phyloP scores from a whole-genome alignment of 257 asterid genomes.

The Anisodus tanguticus region DNA sequence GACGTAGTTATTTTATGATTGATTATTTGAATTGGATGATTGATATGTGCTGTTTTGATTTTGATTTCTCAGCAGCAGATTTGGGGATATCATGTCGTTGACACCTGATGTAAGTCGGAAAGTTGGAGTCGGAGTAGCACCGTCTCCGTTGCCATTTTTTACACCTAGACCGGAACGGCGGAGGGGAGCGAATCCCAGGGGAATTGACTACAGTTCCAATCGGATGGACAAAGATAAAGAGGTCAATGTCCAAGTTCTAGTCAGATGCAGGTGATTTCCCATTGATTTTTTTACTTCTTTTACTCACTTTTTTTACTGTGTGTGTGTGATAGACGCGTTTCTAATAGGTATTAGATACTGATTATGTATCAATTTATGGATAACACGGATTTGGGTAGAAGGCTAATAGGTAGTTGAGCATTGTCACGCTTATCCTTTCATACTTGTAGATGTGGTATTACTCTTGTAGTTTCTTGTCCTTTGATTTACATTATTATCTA shows the following conservation, averaged over 20 bases:
- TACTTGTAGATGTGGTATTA: too few relatives aligned
- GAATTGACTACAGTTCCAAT: slow-evolving; percentile 50
- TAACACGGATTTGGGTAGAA: too few relatives aligned
- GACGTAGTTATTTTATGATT: not conserved
- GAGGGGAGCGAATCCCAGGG: slow-evolving; percentile 16
- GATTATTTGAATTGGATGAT: not conserved
- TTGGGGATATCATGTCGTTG: slow-evolving; percentile 52
- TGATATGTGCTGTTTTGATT: not conserved
- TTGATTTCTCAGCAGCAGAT: not conserved
- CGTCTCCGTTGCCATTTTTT: slow-evolving; percentile 76
- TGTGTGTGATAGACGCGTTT: too few relatives aligned
- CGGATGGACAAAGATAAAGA: slow-evolving; percentile 70
- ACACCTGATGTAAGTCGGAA: slow-evolving; percentile 67
- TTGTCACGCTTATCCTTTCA: too few relatives aligned
- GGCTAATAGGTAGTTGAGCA: too few relatives aligned
- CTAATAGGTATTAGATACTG: too few relatives aligned
- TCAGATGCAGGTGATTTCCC: slow-evolving; percentile 74
- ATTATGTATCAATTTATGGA: too few relatives aligned
- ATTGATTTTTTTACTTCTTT: not conserved
- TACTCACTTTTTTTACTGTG: not conserved
- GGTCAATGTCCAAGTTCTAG: slow-evolving; percentile 78
- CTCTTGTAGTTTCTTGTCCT: too few relatives aligned
- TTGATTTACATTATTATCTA: too few relatives aligned
- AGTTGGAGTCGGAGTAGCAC: slow-evolving; percentile 57
- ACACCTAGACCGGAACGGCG: slow-evolving; percentile 85